Base-by-base conservation (phyloP, 2,329 filamentous ascomycete genomes). In the Epicoccum sorghinum region DNA sequence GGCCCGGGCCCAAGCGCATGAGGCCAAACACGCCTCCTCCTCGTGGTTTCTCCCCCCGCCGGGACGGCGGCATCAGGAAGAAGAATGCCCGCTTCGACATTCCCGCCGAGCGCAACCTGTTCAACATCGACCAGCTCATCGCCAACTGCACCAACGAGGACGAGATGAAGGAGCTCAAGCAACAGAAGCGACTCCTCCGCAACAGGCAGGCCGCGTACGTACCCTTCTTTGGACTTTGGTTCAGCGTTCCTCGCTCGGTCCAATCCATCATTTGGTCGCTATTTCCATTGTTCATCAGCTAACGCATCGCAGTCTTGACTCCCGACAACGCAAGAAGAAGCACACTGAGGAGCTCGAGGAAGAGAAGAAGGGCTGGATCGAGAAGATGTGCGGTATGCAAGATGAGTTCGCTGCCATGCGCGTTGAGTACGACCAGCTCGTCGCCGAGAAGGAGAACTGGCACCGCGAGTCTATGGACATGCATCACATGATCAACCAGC, bases 81-180 rank as follows among this genome's bases (percentile, higher is more conserved):
- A 98, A 98, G 89, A 99, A 98, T 71, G 92, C 93, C 62, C 89
- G 93, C 64, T 97, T 98, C 77, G 93, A 98, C 71, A 99, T 99
- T 64, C 95, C 95, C 8, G 87, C 90, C 39, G 95, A 97, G 78
- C 86, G 93, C 59, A 98, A 93, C 70, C 85, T 99, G 65, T 88
- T 85, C 81, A 98, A 96, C 78, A 98, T 99, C 77, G 95, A 99
- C 75, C 84, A 91, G 58, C 83, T 98, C 70, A 98, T 99, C 76
- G 83, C 88, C 47, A 87, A 91, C 77, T 93, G 91, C 32, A 91
- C 86, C 51, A 89, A 96, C 75, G 93, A 98, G 70, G 87, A 95
- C 62, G 89, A 96, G 80, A 90, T 96, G 80, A 98, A 96, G 83
- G 93, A 98, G 79, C 83, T 99, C 69, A 99, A 99, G 85, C 92